Evolutionary conservation across 331 rosid genomes (phyloP), one percentile per base, ranked within the genome.

Genomic region (Rosa hybrid): DNA sequence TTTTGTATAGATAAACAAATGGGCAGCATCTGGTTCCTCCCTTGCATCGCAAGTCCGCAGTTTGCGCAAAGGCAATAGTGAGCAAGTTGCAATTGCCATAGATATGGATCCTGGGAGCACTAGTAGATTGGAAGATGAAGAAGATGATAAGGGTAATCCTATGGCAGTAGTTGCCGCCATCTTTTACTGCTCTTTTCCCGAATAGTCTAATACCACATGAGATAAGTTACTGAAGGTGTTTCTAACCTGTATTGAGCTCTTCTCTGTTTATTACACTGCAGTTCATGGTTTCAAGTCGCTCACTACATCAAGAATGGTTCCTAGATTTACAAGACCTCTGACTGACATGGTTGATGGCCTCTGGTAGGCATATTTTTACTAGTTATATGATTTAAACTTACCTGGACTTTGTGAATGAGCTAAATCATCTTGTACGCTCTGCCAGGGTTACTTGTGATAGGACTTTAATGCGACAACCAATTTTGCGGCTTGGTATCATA

Each of bases 221-320:
- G 34, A 63, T 45, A 17, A 63, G 23, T 63, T 39, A 46, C 75
- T 21, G 21, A 74, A 57, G 53, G 48, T 45, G 7, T 23, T 64
- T 74, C 45, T 57, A 6, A 48, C 25, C 60, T 51, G 27, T 64
- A n/a, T 20, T 75, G 41, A 53, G 16, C 72, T 76, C 81, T 63
- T 77, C 56, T 45, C 56, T 71, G 72, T 76, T 77, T 84, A 76
- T 57, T 79, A 50, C 59, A 20, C 41, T 77, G 77, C 80, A 96
- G 99, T 89, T 65, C 99, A 96, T 85, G 99, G 99, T 85, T 96
- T 96, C 86, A 96, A 96, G 89, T 92, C 99, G 18, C 96, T 96
- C 74, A 83, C 93, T 41, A 84, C 98, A 73, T 96, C 97, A 64
- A 91, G 86, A 91, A 83, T 93, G 68, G 89, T 93, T 81, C 99